Conservation (phyloP, 805 yeast genomes). For the Dipodascus geniculatus region DNA sequence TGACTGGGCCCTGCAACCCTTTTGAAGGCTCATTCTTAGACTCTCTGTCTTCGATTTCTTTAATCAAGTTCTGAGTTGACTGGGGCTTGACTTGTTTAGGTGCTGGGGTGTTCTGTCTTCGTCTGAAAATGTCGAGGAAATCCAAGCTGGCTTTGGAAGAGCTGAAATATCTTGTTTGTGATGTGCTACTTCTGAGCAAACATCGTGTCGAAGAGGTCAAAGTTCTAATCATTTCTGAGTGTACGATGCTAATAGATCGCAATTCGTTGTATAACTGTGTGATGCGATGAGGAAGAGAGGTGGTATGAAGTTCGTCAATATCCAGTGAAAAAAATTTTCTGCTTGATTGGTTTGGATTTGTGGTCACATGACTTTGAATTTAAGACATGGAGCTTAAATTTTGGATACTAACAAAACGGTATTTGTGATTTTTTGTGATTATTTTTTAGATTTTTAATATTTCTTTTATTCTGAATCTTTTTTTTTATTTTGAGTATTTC, state of each 20-base stretch:
- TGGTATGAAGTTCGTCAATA: neutral
- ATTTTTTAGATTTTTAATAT: no score
- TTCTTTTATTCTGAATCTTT: no score
- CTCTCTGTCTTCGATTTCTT: constrained; percentile 8
- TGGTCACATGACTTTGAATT: neutral
- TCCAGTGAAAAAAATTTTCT: neutral
- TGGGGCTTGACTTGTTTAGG: neutral
- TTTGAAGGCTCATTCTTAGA: constrained; percentile 1
- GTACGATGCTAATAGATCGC: neutral
- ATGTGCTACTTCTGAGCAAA: neutral
- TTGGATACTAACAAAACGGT: no score
- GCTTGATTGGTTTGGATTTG: neutral
- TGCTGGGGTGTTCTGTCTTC: neutral
- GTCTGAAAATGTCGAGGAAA: neutral
- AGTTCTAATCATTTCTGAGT: neutral
- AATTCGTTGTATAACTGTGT: no score
- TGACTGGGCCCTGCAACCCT: constrained; percentile 6
- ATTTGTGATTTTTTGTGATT: no score
- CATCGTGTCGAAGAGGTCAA: neutral
- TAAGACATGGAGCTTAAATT: neutral
- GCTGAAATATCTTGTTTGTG: neutral
- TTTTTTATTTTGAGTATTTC: no score
- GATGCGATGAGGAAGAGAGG: neutral
- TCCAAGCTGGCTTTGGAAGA: neutral
- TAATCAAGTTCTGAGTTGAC: constrained; percentile 14